Percentiles rank a stretch among this genome's conserved stretches.
Conservation (phyloP, 139 green algal species). For the Zygnema circumcarinatum region DNA sequence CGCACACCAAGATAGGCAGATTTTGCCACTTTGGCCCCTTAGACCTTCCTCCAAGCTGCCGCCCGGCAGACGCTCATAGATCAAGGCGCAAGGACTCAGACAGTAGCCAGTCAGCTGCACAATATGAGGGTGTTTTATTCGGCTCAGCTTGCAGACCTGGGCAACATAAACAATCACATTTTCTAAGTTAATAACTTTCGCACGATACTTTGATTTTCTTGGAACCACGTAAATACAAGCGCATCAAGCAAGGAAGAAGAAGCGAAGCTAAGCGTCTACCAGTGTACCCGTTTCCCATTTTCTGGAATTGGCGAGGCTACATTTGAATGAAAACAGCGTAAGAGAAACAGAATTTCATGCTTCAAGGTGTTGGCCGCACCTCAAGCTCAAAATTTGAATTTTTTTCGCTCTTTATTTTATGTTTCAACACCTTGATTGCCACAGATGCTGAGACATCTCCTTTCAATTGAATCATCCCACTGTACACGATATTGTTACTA, state of each 20-base stretch:
- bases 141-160: conserved; percentile 62
- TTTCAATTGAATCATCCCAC: neutral
- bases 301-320: too few species aligned
- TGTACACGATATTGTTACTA: neutral
- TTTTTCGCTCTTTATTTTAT: neutral
- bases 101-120: conserved; percentile 69
- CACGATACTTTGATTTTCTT: too few species aligned
- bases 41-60: conserved; percentile 65
- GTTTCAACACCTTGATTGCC: neutral
- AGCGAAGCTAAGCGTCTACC: too few species aligned
- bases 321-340: too few species aligned
- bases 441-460: neutral
- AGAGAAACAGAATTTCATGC: too few species aligned
- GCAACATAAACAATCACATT: too few species aligned
- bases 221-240: too few species aligned
- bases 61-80: conserved; percentile 68
- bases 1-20: conserved; percentile 53
- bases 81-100: conserved; percentile 59
- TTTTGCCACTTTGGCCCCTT: neutral
- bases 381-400: neutral
- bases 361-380: too few species aligned
- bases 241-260: too few species aligned
- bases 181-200: too few species aligned
- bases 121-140: conserved; percentile 71
- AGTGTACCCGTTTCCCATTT: too few species aligned